Evolutionary conservation across 2,329 filamentous ascomycete species (phyloP).

Genomic region (Orbilia javanica): DNA sequence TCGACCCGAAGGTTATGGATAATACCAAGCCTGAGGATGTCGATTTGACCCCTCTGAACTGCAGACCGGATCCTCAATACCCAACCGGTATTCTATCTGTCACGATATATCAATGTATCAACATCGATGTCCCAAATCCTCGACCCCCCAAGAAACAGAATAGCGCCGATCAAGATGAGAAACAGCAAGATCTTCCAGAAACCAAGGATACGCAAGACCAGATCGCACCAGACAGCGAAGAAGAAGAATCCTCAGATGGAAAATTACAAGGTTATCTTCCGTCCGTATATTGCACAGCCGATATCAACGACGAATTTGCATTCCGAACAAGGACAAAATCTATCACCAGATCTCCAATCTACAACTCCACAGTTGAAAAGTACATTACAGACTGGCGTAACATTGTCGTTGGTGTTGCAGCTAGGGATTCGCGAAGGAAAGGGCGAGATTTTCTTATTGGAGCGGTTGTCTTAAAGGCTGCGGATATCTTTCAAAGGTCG

Average conservation of each 20-base stretch:
- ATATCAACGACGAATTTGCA: constrained; percentile 85
- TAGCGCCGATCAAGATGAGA: constrained; percentile 38
- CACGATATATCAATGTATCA: constrained; percentile 93
- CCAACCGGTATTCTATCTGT: constrained; percentile 89
- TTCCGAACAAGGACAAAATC: constrained; percentile 88
- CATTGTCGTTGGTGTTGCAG: constrained; percentile 84
- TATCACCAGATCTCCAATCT: constrained; percentile 92
- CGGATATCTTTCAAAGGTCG: constrained; percentile 84
- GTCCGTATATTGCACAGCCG: constrained; percentile 92
- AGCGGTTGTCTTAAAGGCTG: constrained; percentile 87
- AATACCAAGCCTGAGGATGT: constrained; percentile 78
- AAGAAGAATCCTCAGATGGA: constrained; percentile 47
- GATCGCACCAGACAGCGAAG: constrained; percentile 64
- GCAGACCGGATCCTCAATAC: constrained; percentile 93
- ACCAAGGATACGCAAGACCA: constrained; percentile 84
- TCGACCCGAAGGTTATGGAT: constrained; percentile 86
- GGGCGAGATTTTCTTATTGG: constrained; percentile 95
- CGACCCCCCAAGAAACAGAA: constrained; percentile 37
- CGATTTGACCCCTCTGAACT: constrained; percentile 88
- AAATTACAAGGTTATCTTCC: constrained; percentile 70
- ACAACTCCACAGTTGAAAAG: constrained; percentile 93
- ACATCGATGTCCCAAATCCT: constrained; percentile 72
- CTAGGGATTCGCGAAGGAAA: constrained; percentile 89
- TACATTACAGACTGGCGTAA: constrained; percentile 97
- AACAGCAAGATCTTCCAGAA: constrained; percentile 73